Percentiles rank a stretch among this genome's conserved stretches.
Conservation (phyloP, 352 stramenopile species). For the Phytophthora pinifolia region DNA sequence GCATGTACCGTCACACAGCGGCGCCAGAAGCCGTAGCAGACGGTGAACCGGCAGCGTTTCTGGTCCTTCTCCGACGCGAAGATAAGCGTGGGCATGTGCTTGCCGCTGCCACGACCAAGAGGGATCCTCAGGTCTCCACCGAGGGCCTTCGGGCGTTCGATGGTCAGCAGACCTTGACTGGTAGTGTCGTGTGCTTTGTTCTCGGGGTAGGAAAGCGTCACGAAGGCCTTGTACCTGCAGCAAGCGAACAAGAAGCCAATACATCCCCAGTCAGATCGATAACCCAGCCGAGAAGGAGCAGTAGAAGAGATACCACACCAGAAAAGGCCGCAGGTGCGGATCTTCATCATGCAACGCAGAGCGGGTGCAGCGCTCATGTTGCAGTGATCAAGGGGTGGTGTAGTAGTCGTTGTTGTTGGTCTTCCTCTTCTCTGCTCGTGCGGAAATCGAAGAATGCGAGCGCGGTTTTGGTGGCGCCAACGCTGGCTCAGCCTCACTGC, state of each 20-base stretch:
- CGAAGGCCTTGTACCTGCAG: conserved; percentile 10
- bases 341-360: conserved; percentile 19
- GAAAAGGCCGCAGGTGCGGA: conserved; percentile 15
- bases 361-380: conserved; percentile 6
- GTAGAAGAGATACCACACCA: conserved; percentile 5
- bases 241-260: conserved; percentile 8
- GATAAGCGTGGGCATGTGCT: conserved; percentile 3
- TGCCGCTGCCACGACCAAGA: neutral
- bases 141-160: neutral
- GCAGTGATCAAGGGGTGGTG: neutral
- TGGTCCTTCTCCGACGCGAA: conserved; percentile 1
- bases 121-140: conserved; percentile 14
- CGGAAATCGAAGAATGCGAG: conserved; percentile 19
- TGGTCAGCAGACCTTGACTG: conserved; percentile 1
- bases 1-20: conserved; percentile 10
- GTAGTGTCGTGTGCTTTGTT: neutral
- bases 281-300: neutral
- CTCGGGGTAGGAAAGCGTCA: conserved; percentile 14
- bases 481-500: no score
- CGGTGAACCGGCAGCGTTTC: conserved; percentile 3
- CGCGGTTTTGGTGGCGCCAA: no score
- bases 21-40: conserved; percentile 9
- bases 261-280: neutral
- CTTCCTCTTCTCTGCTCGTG: conserved; percentile 1
- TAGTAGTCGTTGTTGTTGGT: conserved; percentile 1